A percentile compares a stretch with the other conserved stretches of the same genome.
Conservation (phyloP, 2,329 filamentous ascomycete species). For the Apiospora malaysiana region DNA sequence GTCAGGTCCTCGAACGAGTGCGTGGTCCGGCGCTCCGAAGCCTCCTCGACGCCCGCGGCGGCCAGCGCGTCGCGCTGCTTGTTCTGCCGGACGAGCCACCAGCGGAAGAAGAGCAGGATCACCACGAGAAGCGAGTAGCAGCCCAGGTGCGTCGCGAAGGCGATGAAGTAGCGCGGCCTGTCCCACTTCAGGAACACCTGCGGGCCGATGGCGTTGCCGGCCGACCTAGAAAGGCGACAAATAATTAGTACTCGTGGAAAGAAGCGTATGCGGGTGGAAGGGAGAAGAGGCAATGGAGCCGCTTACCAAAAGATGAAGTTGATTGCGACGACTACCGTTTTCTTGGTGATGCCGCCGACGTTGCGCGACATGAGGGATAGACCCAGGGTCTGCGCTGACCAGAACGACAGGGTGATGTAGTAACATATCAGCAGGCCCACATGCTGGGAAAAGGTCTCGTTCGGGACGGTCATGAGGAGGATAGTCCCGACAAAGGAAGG, state of each 20-base stretch:
- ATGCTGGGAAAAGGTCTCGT: constrained; percentile 61
- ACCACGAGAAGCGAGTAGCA: constrained; percentile 69
- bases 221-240: neutral
- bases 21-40: constrained; percentile 34
- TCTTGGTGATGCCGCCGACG: constrained; percentile 76
- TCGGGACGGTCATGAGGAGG: constrained; percentile 71
- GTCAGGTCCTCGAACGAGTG: constrained; percentile 44
- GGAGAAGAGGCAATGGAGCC: constrained; percentile 37
- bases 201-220: constrained; percentile 49
- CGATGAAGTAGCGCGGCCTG: constrained; percentile 70
- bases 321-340: constrained; percentile 68
- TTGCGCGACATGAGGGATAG: constrained; percentile 74
- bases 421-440: constrained; percentile 74
- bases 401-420: constrained; percentile 80
- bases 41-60: constrained; percentile 36
- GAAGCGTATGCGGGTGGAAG: neutral
- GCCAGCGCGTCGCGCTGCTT: constrained; percentile 41
- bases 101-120: constrained; percentile 62
- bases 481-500: constrained; percentile 77
- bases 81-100: constrained; percentile 64
- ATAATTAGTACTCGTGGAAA: neutral
- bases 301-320: constrained; percentile 70
- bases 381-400: constrained; percentile 72
- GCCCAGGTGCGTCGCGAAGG: constrained; percentile 71
- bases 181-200: constrained; percentile 69